Evolutionary conservation across 805 yeast species (phyloP).

Genomic region (Saccharomycodes ludwigii): DNA sequence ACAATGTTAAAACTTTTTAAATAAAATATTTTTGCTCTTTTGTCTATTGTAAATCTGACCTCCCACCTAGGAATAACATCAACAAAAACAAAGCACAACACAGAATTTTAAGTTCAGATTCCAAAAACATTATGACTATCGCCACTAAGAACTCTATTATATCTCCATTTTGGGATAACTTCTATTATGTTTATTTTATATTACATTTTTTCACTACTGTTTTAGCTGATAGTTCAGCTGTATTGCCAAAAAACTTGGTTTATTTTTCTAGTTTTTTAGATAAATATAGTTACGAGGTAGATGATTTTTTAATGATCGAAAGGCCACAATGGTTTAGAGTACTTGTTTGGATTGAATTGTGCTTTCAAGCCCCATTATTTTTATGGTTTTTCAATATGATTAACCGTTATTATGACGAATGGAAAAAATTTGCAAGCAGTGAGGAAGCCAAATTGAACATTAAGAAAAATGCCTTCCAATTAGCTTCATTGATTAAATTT

Average conservation of each 20-base stretch:
- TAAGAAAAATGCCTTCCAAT: conserved; percentile 4
- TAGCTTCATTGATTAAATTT: conserved; percentile 7
- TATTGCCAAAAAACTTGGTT: conserved; percentile 40
- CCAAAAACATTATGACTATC: too few relatives aligned
- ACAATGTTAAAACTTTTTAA: too few relatives aligned
- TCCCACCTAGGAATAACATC: too few relatives aligned
- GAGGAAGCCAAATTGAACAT: conserved; percentile 2
- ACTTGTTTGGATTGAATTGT: conserved; percentile 61
- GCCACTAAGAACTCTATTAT: too few relatives aligned
- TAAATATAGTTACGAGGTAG: conserved; percentile 51
- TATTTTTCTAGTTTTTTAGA: conserved; percentile 38
- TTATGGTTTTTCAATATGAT: conserved; percentile 20
- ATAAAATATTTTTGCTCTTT: too few relatives aligned
- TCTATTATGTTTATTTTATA: conserved; percentile 40
- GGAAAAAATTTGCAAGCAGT: conserved; percentile 6
- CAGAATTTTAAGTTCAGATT: too few relatives aligned
- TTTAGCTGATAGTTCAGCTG: conserved; percentile 61
- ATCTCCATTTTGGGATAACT: conserved; percentile 22
- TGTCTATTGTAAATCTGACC: too few relatives aligned
- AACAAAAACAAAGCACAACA: too few relatives aligned
- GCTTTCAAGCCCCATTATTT: conserved; percentile 75
- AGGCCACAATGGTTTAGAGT: conserved; percentile 62
- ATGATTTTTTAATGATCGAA: conserved; percentile 53
- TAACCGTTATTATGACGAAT: conserved; percentile 4
- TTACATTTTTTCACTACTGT: conserved; percentile 69